Conservation (phyloP, 176 grass and related monocot species). For the Neostapfia colusana region DNA sequence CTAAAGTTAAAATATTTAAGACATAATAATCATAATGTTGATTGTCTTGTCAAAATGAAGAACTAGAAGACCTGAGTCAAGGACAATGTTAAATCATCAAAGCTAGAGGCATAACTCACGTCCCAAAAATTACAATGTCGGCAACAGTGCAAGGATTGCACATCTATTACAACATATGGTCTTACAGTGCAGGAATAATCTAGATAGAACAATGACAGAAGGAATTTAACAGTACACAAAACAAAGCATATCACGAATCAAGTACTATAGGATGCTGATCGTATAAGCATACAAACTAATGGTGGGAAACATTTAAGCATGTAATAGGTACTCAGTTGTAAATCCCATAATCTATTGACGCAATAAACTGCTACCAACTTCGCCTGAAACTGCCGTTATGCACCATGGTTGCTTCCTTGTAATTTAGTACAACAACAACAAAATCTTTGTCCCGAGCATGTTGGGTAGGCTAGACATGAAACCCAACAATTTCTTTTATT, state of each 20-base stretch:
- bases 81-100: neutral
- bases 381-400: neutral
- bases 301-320: neutral
- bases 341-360: slow-evolving; percentile 3
- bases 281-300: neutral
- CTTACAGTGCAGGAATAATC: neutral
- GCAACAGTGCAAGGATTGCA: neutral
- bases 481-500: too few species aligned
- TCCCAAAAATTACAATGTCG: neutral
- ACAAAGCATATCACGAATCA: slow-evolving; percentile 1
- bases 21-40: neutral
- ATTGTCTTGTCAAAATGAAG: too few species aligned
- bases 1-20: slow-evolving; percentile 27
- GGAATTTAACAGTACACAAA: neutral
- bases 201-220: neutral
- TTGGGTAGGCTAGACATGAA: too few species aligned
- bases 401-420: neutral
- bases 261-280: neutral
- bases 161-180: neutral
- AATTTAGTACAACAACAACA: too few species aligned
- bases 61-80: neutral
- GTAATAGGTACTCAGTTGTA: neutral
- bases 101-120: neutral
- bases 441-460: too few species aligned
- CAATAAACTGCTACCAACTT: neutral